These are phyloP conservation scores for Taxawa tesnikishii DNA, from an alignment of 2,329 filamentous ascomycete genomes.

Conservation along the genomic window DNA sequence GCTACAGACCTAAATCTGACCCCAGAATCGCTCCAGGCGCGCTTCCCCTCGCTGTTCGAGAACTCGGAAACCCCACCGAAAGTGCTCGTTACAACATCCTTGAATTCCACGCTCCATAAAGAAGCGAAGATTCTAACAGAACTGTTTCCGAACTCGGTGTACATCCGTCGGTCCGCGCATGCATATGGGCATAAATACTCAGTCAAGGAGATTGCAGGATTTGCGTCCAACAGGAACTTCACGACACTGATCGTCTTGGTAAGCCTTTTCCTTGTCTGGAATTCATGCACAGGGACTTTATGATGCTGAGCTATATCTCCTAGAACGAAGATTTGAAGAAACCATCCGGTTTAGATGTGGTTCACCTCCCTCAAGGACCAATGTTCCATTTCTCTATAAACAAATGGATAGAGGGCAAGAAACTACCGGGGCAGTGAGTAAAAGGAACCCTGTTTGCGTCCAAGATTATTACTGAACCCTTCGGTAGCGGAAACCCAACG, in stretches of 20 bases:
- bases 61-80: constrained; percentile 53
- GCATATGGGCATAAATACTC: constrained; percentile 83
- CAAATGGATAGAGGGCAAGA: constrained; percentile 82
- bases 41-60: constrained; percentile 49
- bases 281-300: too few species aligned
- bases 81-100: constrained; percentile 79
- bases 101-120: constrained; percentile 78
- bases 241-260: constrained; percentile 75
- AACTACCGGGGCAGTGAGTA: constrained; percentile 84
- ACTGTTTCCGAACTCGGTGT: constrained; percentile 68
- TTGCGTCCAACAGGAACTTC: constrained; percentile 70
- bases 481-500: constrained; percentile 74
- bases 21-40: constrained; percentile 47
- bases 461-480: too few species aligned
- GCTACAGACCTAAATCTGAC: constrained; percentile 48
- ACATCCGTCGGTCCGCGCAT: constrained; percentile 77
- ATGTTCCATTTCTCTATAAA: constrained; percentile 87
- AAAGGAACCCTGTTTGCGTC: too few species aligned
- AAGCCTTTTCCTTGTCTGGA: too few species aligned
- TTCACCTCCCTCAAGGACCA: constrained; percentile 72
- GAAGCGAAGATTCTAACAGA: constrained; percentile 67
- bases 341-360: constrained; percentile 68
- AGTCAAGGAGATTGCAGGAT: constrained; percentile 77
- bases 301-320: too few species aligned
- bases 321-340: constrained; percentile 82